These are phyloP conservation scores for Daedaleopsis sinensis DNA, from an alignment of 768 basidiomycete genomes.

Conservation along the genomic window DNA sequence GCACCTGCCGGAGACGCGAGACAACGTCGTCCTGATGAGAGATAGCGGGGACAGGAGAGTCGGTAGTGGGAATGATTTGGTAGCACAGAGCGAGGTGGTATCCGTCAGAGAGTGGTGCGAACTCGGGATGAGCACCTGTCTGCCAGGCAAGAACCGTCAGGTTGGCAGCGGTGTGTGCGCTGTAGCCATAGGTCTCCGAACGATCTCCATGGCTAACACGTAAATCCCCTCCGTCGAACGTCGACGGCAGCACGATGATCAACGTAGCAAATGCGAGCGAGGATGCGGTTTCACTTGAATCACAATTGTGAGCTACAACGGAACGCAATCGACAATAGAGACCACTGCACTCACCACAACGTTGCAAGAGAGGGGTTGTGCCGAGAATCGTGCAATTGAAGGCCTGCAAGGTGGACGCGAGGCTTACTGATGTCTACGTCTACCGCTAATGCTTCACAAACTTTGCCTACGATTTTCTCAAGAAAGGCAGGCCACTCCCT, in stretches of 20 bases:
- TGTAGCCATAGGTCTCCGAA: slow-evolving; percentile 40
- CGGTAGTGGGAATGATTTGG: slow-evolving; percentile 48
- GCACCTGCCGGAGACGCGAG: slow-evolving; percentile 32
- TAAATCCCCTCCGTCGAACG: slow-evolving; percentile 48
- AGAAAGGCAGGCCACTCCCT: slow-evolving; percentile 44
- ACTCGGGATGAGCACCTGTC: slow-evolving; percentile 54
- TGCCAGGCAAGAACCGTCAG: slow-evolving; percentile 53
- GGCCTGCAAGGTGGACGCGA: slow-evolving; percentile 46
- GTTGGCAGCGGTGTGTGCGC: slow-evolving; percentile 31
- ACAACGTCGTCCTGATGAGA: slow-evolving; percentile 30
- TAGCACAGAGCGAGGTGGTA: slow-evolving; percentile 54
- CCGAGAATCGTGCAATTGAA: slow-evolving; percentile 51
- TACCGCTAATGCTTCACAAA: slow-evolving; percentile 43
- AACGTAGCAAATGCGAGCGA: slow-evolving; percentile 56
- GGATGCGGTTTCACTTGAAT: slow-evolving; percentile 46
- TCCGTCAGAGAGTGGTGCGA: slow-evolving; percentile 52
- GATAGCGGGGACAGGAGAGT: slow-evolving; percentile 29
- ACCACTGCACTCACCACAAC: slow-evolving; percentile 49
- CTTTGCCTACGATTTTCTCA: slow-evolving; percentile 30
- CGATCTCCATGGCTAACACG: slow-evolving; percentile 43
- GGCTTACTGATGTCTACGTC: slow-evolving; percentile 31
- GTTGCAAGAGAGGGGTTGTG: slow-evolving; percentile 47
- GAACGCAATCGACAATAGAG: too few relatives aligned
- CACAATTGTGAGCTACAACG: too few relatives aligned
- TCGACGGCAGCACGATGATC: slow-evolving; percentile 49